Conservation (phyloP, 202 grass and related monocot genomes). For the Brachypodium distachyon region DNA sequence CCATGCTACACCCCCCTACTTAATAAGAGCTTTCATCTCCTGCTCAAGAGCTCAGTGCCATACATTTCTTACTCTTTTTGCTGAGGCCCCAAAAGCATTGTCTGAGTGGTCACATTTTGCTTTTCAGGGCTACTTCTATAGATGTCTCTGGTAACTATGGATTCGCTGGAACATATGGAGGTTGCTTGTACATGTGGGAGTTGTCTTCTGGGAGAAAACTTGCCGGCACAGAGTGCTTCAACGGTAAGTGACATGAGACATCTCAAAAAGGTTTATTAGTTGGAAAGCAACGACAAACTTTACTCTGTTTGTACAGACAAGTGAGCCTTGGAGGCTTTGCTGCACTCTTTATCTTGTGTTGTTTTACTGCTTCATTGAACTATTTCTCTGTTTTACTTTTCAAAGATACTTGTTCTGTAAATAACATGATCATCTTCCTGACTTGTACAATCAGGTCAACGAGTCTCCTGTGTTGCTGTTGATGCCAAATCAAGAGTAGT, state of each 20-base stretch:
- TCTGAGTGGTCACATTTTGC: conserved; percentile 1
- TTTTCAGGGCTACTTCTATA: conserved; percentile 61
- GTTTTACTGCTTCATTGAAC: not conserved
- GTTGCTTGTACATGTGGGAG: conserved; percentile 75
- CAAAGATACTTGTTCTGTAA: not conserved
- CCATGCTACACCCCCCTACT: not conserved
- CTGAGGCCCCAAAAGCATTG: not conserved
- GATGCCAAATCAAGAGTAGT: conserved; percentile 55
- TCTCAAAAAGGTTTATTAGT: not conserved
- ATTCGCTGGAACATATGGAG: conserved; percentile 66
- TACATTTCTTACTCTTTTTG: not conserved
- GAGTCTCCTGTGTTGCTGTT: conserved; percentile 51
- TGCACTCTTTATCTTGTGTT: not conserved
- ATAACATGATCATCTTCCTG: not conserved
- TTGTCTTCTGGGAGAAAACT: conserved; percentile 63
- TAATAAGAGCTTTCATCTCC: not conserved
- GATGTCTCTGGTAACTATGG: conserved; percentile 55
- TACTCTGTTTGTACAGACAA: not conserved
- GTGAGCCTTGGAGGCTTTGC: not conserved
- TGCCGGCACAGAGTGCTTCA: conserved; percentile 36
- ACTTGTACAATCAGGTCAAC: conserved; percentile 49
- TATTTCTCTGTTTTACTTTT: conserved; percentile 3
- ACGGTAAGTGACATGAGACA: conserved; percentile 38
- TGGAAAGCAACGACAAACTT: not conserved
- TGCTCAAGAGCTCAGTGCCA: not conserved